Conservation (phyloP, 2,329 filamentous ascomycete genomes). For the Ceratocystis papillata region DNA sequence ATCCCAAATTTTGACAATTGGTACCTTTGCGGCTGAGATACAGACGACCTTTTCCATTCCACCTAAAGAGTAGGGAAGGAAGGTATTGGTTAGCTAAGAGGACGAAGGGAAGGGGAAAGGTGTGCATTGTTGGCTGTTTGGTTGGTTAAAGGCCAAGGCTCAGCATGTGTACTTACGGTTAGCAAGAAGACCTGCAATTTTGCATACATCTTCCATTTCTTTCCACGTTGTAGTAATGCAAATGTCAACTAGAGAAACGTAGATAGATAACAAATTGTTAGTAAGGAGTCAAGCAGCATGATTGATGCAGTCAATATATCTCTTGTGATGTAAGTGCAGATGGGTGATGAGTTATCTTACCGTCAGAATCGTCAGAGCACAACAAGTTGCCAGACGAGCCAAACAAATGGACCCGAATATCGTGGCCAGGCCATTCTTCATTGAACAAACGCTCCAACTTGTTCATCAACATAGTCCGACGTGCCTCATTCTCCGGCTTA, state of each 20-base stretch:
- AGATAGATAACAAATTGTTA: neutral
- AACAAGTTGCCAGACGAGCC: constrained; percentile 95
- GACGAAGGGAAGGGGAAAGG: too few relatives aligned
- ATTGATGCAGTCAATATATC: too few relatives aligned
- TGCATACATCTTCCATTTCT: constrained; percentile 78
- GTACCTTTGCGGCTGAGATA: constrained; percentile 87
- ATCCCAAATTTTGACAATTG: constrained; percentile 98
- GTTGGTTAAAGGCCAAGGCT: neutral
- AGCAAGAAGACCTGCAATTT: constrained; percentile 74
- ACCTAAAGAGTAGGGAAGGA: constrained; percentile 42
- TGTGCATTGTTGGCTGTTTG: too few relatives aligned
- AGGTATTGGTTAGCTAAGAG: neutral
- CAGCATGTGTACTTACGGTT: constrained; percentile 54
- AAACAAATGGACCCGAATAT: constrained; percentile 87
- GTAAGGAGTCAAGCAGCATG: neutral
- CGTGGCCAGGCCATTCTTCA: constrained; percentile 78
- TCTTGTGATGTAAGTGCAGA: neutral
- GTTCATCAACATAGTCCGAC: constrained; percentile 63
- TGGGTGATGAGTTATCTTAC: constrained; percentile 41
- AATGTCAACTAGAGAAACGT: constrained; percentile 64
- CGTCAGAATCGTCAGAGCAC: constrained; percentile 91
- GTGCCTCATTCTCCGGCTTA: constrained; percentile 63
- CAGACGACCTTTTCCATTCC: constrained; percentile 96
- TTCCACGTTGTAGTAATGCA: constrained; percentile 91
- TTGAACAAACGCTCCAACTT: constrained; percentile 86